These are phyloP conservation scores for Syzygium syzygioides DNA, from an alignment of 441 rosid genomes.

Conservation along the genomic window DNA sequence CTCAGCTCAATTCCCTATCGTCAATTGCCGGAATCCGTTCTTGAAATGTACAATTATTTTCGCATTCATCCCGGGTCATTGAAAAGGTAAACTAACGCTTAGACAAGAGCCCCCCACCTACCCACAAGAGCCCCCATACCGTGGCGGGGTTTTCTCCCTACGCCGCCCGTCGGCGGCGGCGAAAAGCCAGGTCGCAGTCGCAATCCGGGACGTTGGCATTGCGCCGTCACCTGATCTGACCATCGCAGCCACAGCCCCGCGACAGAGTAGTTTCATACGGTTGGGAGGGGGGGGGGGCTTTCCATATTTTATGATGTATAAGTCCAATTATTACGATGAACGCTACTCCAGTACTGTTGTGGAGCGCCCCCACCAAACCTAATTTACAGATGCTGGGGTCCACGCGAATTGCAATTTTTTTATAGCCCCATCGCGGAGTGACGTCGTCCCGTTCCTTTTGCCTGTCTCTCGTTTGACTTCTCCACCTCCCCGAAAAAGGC, in stretches of 20 bases:
- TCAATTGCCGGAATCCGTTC: no score
- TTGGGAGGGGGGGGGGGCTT: not conserved
- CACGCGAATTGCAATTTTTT: not conserved
- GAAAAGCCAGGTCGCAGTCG: not conserved
- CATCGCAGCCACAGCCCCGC: not conserved
- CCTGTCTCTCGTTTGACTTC: not conserved
- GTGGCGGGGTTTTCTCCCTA: no score
- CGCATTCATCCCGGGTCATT: not conserved
- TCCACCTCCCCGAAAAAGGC: not conserved
- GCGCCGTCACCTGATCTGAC: not conserved
- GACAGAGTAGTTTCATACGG: no score
- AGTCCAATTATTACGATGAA: no score
- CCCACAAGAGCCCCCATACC: no score
- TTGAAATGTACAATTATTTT: accelerated
- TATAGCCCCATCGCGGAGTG: not conserved
- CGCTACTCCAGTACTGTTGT: not conserved
- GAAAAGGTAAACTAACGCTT: no score
- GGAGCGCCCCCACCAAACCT: not conserved
- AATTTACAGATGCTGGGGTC: not conserved
- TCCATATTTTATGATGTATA: not conserved
- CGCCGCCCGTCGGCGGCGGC: accelerated
- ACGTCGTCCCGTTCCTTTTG: not conserved
- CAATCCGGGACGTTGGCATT: not conserved
- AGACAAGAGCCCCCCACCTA: no score
- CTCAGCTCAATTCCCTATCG: not conserved